Percentiles rank a stretch among this genome's conserved stretches.
These are phyloP conservation scores for Pseudoneurospora amorphoporcata DNA, from an alignment of 495 filamentous ascomycete species.

Conservation along the genomic window DNA sequence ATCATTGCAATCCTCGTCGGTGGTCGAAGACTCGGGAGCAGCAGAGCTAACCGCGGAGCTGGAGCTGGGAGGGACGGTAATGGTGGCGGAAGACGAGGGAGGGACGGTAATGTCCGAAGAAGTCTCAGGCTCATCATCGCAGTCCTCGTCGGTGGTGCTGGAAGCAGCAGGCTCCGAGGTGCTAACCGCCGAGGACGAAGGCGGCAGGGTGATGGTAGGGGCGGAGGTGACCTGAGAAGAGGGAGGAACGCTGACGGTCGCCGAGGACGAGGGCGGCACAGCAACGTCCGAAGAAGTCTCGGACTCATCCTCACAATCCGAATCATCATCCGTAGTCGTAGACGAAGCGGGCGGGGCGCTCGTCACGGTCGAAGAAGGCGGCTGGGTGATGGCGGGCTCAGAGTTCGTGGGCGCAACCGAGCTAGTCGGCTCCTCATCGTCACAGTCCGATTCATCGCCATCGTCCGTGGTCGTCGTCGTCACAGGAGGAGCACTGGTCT, in stretches of 20 bases:
- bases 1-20: no score
- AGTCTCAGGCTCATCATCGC: neutral
- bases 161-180: neutral
- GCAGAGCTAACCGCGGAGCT: neutral
- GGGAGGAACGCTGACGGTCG: neutral
- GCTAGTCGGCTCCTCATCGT: neutral
- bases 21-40: no score
- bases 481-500: neutral
- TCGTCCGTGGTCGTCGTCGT: neutral
- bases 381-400: neutral
- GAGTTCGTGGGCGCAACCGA: neutral
- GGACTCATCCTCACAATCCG: neutral
- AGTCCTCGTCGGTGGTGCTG: neutral
- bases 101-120: neutral
- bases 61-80: neutral
- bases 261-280: neutral
- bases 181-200: slow-evolving; percentile 2
- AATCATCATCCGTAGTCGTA: slow-evolving; percentile 14
- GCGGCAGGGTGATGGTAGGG: slow-evolving; percentile 5
- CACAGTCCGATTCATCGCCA: neutral
- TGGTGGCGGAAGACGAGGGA: neutral
- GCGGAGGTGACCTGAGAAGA: neutral
- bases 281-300: neutral
- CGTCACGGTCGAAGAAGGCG: neutral
- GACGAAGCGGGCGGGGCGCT: slow-evolving; percentile 3